A percentile compares a stretch with the other conserved stretches of the same genome.
Conservation (phyloP, 495 filamentous ascomycete genomes). For the Entonaema liquescens region DNA sequence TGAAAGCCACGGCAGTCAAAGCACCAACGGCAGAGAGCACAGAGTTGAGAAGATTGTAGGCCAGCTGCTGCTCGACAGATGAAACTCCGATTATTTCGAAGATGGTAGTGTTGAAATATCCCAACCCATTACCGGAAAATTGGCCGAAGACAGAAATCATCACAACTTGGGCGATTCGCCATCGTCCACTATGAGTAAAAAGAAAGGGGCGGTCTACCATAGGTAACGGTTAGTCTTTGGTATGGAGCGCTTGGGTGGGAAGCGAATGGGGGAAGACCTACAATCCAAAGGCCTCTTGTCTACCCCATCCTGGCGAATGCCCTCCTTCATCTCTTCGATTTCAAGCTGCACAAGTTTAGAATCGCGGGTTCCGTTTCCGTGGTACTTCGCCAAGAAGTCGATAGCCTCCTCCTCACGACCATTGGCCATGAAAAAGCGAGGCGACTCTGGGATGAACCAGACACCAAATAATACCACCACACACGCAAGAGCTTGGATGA, state of each 20-base stretch:
- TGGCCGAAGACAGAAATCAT: slow-evolving; percentile 65
- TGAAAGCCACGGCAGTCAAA: slow-evolving; percentile 51
- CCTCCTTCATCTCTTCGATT: slow-evolving; percentile 67
- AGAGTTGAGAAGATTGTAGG: slow-evolving; percentile 58
- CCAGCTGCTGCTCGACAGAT: slow-evolving; percentile 51
- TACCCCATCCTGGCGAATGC: slow-evolving; percentile 63
- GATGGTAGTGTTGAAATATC: slow-evolving; percentile 47
- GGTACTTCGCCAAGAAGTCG: slow-evolving; percentile 65
- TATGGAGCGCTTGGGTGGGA: not conserved
- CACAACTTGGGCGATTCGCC: slow-evolving; percentile 57
- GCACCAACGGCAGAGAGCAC: slow-evolving; percentile 56
- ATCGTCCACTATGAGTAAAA: slow-evolving; percentile 55
- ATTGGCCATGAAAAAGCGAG: slow-evolving; percentile 68
- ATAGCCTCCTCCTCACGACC: slow-evolving; percentile 61
- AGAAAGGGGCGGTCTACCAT: slow-evolving; percentile 54
- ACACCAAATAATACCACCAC: slow-evolving; percentile 59
- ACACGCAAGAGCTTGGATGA: slow-evolving; percentile 56
- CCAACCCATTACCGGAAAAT: slow-evolving; percentile 58
- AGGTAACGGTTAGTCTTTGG: slow-evolving; percentile 10
- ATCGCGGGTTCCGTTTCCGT: slow-evolving; percentile 63
- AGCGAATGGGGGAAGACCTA: slow-evolving; percentile 20
- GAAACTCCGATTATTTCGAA: slow-evolving; percentile 47
- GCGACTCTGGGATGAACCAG: slow-evolving; percentile 70
- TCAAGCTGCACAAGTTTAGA: slow-evolving; percentile 64
- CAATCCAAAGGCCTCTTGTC: slow-evolving; percentile 61